Conservation (phyloP, 495 filamentous ascomycete genomes). For the Neurospora sp. region DNA sequence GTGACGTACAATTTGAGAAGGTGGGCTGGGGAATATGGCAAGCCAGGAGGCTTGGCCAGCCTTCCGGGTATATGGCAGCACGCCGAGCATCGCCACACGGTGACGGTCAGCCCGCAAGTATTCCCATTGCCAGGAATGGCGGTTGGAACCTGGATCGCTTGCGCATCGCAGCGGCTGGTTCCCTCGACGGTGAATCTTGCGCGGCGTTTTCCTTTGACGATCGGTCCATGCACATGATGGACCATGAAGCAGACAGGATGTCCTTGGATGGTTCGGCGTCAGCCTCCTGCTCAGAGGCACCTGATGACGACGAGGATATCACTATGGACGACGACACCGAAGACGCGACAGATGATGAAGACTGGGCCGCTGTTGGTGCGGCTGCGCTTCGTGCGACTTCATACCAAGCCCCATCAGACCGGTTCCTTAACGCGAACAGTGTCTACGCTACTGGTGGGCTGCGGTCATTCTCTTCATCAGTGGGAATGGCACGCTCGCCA, state of each 20-base stretch:
- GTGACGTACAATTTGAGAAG: constrained; percentile 87
- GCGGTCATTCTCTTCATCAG: constrained; percentile 36
- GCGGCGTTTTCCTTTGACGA: constrained; percentile 65
- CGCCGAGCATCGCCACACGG: constrained; percentile 36
- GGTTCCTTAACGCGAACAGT: constrained; percentile 28
- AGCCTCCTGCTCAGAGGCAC: constrained; percentile 64
- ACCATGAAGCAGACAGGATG: constrained; percentile 93
- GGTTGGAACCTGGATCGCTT: constrained; percentile 37
- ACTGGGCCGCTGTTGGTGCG: constrained; percentile 87
- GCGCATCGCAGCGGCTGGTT: constrained; percentile 31
- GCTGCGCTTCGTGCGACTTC: constrained; percentile 70
- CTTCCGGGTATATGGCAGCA: constrained; percentile 36
- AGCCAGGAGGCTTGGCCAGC: constrained; percentile 62
- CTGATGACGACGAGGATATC: constrained; percentile 60
- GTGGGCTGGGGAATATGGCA: constrained; percentile 97
- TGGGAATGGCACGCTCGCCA: constrained; percentile 38
- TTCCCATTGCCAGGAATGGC: constrained; percentile 53
- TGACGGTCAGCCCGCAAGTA: constrained; percentile 47
- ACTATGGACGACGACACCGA: constrained; percentile 56
- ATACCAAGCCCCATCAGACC: constrained; percentile 29
- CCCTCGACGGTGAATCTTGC: constrained; percentile 28
- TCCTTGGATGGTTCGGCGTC: constrained; percentile 68
- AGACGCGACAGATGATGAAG: constrained; percentile 92
- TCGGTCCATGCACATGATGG: constrained; percentile 57
- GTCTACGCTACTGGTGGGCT: constrained; percentile 35